phyloP scores from a whole-genome alignment of 176 grass and related monocot species.

The Oryza meridionalis region DNA sequence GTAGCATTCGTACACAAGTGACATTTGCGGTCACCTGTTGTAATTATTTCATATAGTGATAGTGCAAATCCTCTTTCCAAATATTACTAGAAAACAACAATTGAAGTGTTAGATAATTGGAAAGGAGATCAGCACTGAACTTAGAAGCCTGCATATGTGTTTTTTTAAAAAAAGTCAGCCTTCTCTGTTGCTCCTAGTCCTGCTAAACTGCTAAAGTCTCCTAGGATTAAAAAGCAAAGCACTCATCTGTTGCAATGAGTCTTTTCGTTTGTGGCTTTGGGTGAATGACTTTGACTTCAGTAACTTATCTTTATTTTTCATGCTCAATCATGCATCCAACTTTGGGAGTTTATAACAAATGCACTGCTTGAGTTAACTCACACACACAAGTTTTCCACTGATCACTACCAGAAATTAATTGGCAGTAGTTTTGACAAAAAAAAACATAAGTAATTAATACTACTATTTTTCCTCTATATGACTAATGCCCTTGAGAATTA shows the following conservation, averaged over 20 bases:
- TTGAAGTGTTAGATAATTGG: conserved; percentile 12
- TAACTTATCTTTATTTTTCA: not conserved
- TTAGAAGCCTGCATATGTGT: conserved; percentile 10
- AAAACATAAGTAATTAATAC: not conserved
- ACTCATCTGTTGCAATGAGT: conserved; percentile 17
- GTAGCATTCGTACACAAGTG: not conserved
- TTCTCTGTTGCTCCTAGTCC: conserved; percentile 28
- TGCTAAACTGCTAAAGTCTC: not conserved
- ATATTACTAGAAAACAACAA: not conserved
- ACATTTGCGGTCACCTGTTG: not conserved
- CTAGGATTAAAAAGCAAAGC: conserved; percentile 24
- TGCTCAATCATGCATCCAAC: not conserved
- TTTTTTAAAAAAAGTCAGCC: not conserved
- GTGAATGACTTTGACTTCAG: conserved; percentile 26
- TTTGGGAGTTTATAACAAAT: not conserved
- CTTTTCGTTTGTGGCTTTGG: conserved; percentile 21
- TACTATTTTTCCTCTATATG: not conserved
- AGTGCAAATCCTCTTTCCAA: not conserved
- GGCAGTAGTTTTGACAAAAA: not conserved
- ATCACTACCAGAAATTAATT: not conserved
- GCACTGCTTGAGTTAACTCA: not conserved
- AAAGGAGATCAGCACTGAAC: conserved; percentile 41
- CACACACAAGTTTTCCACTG: not conserved
- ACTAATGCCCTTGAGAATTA: not conserved
- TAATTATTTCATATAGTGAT: not conserved